A percentile compares a stretch with the other conserved stretches of the same genome.
Evolutionary conservation across 192 early-diverging fungal genomes (phyloP).

Genomic region (Backusella liffmaniae): DNA sequence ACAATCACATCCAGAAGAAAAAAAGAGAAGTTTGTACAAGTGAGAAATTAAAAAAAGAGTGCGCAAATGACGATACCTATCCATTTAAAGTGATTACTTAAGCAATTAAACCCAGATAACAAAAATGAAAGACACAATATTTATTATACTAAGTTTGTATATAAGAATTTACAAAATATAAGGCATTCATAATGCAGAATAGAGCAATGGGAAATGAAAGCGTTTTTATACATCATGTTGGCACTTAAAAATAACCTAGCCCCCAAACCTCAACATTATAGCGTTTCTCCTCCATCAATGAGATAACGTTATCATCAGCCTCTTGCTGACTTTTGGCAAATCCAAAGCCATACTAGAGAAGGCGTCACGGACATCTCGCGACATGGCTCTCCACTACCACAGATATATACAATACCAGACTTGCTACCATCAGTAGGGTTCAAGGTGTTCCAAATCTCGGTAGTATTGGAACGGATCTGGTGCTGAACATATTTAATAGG

Average conservation of each 20-base stretch:
- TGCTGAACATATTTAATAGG: conserved; percentile 34
- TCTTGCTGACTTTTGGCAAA: conserved; percentile 17
- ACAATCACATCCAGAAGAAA: too few relatives aligned
- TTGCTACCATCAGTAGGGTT: conserved; percentile 21
- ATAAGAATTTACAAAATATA: too few relatives aligned
- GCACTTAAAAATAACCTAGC: conserved; percentile 5
- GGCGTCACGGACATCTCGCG: conserved; percentile 25
- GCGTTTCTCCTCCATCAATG: conserved; percentile 11
- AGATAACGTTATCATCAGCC: conserved; percentile 15
- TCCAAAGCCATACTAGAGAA: conserved; percentile 17
- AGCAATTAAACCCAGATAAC: too few relatives aligned
- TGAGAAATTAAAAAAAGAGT: too few relatives aligned
- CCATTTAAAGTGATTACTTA: too few relatives aligned
- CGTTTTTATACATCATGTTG: too few relatives aligned
- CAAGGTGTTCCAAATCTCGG: conserved; percentile 11
- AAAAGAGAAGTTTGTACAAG: too few relatives aligned
- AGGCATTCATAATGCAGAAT: too few relatives aligned
- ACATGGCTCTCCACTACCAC: conserved; percentile 30
- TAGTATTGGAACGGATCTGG: conserved; percentile 18
- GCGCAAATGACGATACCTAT: too few relatives aligned
- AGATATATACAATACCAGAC: conserved; percentile 22
- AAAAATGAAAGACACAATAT: too few relatives aligned
- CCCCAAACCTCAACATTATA: conserved; percentile 40
- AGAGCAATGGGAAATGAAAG: too few relatives aligned
- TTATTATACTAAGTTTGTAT: too few relatives aligned